phyloP scores from a whole-genome alignment of 2,329 filamentous ascomycete genomes.

The Aulographum hederae region DNA sequence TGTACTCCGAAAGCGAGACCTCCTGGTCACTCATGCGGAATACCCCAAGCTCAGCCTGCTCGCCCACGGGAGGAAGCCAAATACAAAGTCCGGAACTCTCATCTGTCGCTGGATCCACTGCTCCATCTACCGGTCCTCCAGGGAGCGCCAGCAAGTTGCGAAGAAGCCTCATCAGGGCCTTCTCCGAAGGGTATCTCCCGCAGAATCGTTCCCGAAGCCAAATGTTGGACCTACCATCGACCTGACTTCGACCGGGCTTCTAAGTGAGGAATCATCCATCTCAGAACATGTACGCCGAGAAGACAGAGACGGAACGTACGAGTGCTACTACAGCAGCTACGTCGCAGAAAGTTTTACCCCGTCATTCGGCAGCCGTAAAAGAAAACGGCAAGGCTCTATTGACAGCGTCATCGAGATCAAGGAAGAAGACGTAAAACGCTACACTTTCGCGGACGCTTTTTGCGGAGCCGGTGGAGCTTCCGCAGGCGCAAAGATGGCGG shows the following conservation, averaged over 20 bases:
- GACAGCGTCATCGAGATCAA: not conserved
- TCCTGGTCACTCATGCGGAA: not conserved
- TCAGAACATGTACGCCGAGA: not conserved
- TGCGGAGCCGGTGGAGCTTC: slow-evolving; percentile 57
- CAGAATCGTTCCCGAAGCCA: too few relatives aligned
- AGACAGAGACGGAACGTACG: too few relatives aligned
- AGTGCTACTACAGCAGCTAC: not conserved
- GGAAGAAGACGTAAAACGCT: too few relatives aligned
- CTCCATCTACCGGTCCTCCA: not conserved
- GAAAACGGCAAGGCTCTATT: not conserved
- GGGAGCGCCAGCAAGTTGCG: not conserved
- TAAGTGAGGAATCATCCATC: not conserved
- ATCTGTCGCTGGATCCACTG: not conserved
- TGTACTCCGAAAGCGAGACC: not conserved
- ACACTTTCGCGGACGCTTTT: slow-evolving; percentile 55
- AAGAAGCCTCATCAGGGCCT: not conserved
- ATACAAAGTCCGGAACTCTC: not conserved
- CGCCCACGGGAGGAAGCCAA: not conserved
- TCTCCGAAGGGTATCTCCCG: not conserved
- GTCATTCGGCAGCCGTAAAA: not conserved
- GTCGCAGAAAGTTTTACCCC: not conserved
- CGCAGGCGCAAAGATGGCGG: slow-evolving; percentile 39
- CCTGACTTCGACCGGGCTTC: not conserved
- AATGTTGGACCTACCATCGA: too few relatives aligned
- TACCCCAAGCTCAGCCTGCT: not conserved